Evolutionary conservation across 352 stramenopile genomes (phyloP).

Genomic region (Thalassiosira hispida): DNA sequence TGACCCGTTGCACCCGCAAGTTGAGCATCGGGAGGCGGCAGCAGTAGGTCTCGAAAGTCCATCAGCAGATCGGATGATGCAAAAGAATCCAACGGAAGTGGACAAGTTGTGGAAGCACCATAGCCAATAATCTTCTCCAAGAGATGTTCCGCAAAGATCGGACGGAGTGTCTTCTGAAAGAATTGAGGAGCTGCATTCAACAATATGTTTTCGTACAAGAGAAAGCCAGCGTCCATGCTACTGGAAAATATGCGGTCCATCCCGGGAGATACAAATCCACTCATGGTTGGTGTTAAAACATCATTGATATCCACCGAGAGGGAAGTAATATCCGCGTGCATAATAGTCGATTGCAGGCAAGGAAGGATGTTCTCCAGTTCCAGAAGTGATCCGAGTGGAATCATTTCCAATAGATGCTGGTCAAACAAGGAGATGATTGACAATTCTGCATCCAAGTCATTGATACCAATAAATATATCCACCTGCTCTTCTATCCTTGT

Average conservation of each 20-base stretch:
- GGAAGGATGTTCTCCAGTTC: slow-evolving; percentile 23
- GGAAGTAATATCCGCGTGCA: slow-evolving; percentile 23
- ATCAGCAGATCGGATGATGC: slow-evolving; percentile 12
- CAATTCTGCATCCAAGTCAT: slow-evolving; percentile 31
- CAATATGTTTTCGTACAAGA: slow-evolving; percentile 49
- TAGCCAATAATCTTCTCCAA: not conserved
- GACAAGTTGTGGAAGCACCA: no score
- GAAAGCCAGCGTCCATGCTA: slow-evolving; percentile 28
- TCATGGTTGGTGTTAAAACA: slow-evolving; percentile 36
- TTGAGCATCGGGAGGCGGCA: slow-evolving; percentile 11
- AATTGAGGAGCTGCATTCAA: slow-evolving; percentile 30
- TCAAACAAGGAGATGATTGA: slow-evolving; percentile 40
- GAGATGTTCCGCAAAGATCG: not conserved
- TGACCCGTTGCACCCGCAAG: slow-evolving; percentile 36
- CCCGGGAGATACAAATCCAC: slow-evolving; percentile 48
- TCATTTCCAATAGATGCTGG: slow-evolving; percentile 23
- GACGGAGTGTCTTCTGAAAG: slow-evolving; percentile 42
- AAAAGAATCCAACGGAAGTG: no score
- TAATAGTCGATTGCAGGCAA: slow-evolving; percentile 46
- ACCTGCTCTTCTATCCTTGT: slow-evolving; percentile 7
- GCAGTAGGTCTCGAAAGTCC: slow-evolving; percentile 62
- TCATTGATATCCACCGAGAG: slow-evolving; percentile 37
- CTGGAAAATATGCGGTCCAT: slow-evolving; percentile 47
- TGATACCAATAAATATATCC: slow-evolving; percentile 22
- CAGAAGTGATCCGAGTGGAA: slow-evolving; percentile 43